Percentiles rank a stretch among this genome's conserved stretches.
These are phyloP conservation scores for Silene uniflora DNA, from an alignment of 148 eudicot genomes.

Conservation along the genomic window DNA sequence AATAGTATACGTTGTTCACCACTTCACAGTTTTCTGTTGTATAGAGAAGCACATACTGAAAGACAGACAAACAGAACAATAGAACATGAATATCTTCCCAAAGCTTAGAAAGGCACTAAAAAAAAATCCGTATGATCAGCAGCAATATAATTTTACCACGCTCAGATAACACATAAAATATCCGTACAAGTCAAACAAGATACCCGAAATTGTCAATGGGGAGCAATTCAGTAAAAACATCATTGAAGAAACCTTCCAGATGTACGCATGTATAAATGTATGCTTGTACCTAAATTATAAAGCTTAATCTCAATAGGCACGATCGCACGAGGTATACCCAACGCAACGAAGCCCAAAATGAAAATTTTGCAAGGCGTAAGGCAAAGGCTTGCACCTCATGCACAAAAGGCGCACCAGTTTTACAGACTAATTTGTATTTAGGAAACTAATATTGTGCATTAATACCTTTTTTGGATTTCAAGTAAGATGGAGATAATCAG, in stretches of 20 bases:
- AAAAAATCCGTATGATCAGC: neutral
- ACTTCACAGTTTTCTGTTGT: constrained; percentile 64
- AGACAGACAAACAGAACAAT: constrained; percentile 8
- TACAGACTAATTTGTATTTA: too few species aligned
- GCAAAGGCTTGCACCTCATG: too few species aligned
- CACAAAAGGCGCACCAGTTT: too few species aligned
- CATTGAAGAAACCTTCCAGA: neutral
- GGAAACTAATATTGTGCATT: too few species aligned
- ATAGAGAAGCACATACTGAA: constrained; percentile 53
- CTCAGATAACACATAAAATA: neutral
- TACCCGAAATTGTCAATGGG: neutral
- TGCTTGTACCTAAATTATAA: neutral
- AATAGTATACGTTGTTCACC: constrained; percentile 73
- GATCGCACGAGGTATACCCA: too few species aligned
- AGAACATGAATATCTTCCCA: neutral
- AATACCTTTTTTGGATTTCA: too few species aligned
- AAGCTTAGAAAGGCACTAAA: neutral
- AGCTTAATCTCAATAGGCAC: too few species aligned
- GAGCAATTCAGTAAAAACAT: neutral
- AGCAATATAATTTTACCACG: neutral
- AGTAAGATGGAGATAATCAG: too few species aligned
- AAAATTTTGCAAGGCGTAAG: too few species aligned
- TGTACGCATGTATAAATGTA: too few species aligned
- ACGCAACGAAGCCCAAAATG: too few species aligned
- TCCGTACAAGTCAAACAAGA: neutral